These are phyloP conservation scores for Heterobasidion occidentale DNA, from an alignment of 1,284 basidiomycete species.

Conservation along the genomic window DNA sequence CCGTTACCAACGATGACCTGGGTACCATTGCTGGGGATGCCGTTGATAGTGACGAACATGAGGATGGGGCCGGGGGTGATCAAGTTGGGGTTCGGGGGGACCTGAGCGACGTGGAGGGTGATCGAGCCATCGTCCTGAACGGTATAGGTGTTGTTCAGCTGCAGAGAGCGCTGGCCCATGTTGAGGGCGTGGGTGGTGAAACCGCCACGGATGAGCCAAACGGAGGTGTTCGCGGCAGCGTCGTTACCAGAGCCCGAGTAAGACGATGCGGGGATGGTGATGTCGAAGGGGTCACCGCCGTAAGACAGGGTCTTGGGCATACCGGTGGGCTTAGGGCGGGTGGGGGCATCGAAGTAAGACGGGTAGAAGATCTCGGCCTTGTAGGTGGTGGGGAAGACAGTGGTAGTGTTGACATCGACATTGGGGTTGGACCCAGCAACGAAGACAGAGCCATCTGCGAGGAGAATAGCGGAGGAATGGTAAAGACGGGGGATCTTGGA, in stretches of 20 bases:
- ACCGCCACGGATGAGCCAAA: conserved; percentile 78
- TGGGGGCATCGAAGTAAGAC: conserved; percentile 70
- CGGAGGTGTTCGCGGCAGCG: conserved; percentile 71
- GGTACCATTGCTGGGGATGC: conserved; percentile 76
- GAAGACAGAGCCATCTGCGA: conserved; percentile 82
- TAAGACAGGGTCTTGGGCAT: conserved; percentile 73
- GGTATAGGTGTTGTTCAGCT: conserved; percentile 77
- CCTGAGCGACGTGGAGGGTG: conserved; percentile 71
- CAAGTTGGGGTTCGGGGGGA: conserved; percentile 76
- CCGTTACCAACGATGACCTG: conserved; percentile 78
- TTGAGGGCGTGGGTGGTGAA: conserved; percentile 96
- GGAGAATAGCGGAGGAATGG: conserved; percentile 84
- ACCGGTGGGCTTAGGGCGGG: conserved; percentile 66
- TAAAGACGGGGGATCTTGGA: conserved; percentile 74
- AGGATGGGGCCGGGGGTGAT: conserved; percentile 84
- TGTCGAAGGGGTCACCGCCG: conserved; percentile 78
- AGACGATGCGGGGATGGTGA: conserved; percentile 52
- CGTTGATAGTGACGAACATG: conserved; percentile 74
- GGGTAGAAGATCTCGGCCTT: conserved; percentile 86
- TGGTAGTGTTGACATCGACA: conserved; percentile 66
- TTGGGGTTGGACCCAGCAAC: conserved; percentile 94
- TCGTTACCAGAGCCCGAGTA: conserved; percentile 61
- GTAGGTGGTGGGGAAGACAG: conserved; percentile 81
- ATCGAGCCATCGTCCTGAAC: conserved; percentile 71
- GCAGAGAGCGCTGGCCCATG: conserved; percentile 79